Percentiles rank a stretch among this genome's conserved stretches.
phyloP scores from a whole-genome alignment of 2,329 filamentous ascomycete species.

The Penicillium sp. region DNA sequence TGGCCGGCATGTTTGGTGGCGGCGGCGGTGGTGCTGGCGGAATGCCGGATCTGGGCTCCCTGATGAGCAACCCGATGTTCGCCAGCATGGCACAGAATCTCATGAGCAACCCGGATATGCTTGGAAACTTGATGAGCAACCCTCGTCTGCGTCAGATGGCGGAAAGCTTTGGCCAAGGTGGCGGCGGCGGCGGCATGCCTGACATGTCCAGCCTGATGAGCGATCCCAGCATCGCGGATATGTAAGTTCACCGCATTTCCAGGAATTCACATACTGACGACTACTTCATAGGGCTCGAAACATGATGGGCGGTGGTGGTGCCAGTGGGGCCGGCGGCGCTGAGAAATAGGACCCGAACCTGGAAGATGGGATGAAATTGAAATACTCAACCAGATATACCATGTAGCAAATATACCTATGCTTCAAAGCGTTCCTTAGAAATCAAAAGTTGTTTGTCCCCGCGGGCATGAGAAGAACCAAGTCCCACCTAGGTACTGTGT shows the following conservation, averaged over 20 bases:
- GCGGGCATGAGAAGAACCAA: too few species aligned
- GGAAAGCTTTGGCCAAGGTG: constrained; percentile 66
- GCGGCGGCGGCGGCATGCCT: constrained; percentile 66
- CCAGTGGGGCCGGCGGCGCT: constrained; percentile 34
- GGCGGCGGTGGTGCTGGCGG: constrained; percentile 57
- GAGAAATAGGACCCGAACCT: constrained; percentile 34
- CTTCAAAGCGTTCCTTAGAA: constrained; percentile 22
- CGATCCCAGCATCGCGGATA: constrained; percentile 85
- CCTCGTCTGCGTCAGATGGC: constrained; percentile 85
- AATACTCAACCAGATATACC: constrained; percentile 21
- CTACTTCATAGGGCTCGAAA: constrained; percentile 55
- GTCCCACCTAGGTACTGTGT: too few species aligned
- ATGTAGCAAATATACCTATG: constrained; percentile 16
- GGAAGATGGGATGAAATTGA: constrained; percentile 16
- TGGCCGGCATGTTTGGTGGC: constrained; percentile 68
- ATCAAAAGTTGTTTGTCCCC: too few species aligned
- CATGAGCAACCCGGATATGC: constrained; percentile 93
- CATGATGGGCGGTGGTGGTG: constrained; percentile 58
- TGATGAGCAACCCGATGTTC: constrained; percentile 99
- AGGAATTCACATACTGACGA: constrained; percentile 8
- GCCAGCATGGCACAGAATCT: constrained; percentile 93
- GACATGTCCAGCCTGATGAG: constrained; percentile 83
- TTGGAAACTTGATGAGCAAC: constrained; percentile 92
- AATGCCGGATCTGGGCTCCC: constrained; percentile 79
- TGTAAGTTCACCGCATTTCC: constrained; percentile 60